Base-by-base conservation (phyloP, 2,329 filamentous ascomycete genomes). In the Alternaria arbusti region DNA sequence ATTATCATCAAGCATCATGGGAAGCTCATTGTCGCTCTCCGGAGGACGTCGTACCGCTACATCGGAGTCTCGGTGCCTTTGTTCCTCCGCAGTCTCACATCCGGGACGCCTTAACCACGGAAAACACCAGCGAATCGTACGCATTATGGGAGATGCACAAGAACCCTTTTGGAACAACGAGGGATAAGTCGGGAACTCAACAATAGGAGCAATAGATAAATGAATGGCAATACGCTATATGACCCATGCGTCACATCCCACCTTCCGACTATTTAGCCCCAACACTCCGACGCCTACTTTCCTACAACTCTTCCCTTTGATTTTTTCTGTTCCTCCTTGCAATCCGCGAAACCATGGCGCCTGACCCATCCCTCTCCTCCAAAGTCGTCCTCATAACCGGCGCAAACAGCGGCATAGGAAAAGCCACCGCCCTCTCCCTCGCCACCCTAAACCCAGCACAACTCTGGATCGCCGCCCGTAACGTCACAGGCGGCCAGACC, bases 171-270 rank as follows among this genome's bases (percentile, higher is more conserved):
- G 5, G 44, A 23, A 23, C 20, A 7, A 15, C 17, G 20, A n/a
- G 32, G 20, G 12, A 46, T 15, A 23, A 23, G 4, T 22, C 20
- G 44, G 20, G 25, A 23, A 45, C 43, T 22, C 5, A 0, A 23
- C 8, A 9, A 15, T 5, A 3, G 43, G 13, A 22, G 43, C 10
- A 45, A 15, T 45, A 45, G 12, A 45, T 22, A 13, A 45, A 5
- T 9, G 32, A 1, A n/a, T 0, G 7, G 32, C 0, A 36, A n/a
- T n/a, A n/a, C 8, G 10, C 15, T 4, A n/a, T n/a, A n/a, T n/a
- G 32, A 0, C 32, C 2, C 32, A 36, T 5, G 32, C 32, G 32
- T 4, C 13, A 32, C 30, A 32, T 32, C 30, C 30, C 30, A 32
- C 30, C 32, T 10, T 36, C 15, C 32, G n/a, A n/a, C 15, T n/a